These are phyloP conservation scores for Lentinula boryana DNA, from an alignment of 768 basidiomycete genomes.

Conservation along the genomic window DNA sequence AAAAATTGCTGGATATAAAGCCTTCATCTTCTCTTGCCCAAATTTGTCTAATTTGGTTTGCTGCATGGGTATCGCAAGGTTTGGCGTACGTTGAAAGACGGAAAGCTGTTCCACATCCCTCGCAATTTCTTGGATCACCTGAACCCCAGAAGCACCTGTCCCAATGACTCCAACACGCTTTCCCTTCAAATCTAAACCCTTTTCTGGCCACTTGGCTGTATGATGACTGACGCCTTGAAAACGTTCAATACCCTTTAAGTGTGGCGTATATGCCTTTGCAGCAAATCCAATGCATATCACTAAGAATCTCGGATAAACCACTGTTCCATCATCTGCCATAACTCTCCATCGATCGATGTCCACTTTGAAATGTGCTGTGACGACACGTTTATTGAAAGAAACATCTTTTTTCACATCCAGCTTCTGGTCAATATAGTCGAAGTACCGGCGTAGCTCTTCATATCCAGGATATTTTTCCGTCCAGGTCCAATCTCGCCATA, in stretches of 20 bases:
- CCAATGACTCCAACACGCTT: conserved; percentile 8
- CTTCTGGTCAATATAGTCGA: conserved; percentile 10
- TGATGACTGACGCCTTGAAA: conserved; percentile 3
- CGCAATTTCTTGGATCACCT: conserved; percentile 9
- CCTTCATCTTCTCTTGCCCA: conserved; percentile 1
- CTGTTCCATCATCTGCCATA: conserved; percentile 1
- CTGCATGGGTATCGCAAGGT: conserved; percentile 1
- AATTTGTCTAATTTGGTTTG: background rate
- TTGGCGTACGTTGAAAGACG: conserved; percentile 11
- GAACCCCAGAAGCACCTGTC: conserved; percentile 13
- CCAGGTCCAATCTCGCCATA: conserved; percentile 10
- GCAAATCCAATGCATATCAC: conserved; percentile 10
- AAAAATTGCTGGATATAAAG: background rate
- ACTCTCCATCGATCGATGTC: conserved; percentile 9
- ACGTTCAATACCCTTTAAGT: background rate
- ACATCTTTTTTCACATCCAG: conserved; percentile 8
- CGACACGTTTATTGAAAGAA: conserved; percentile 9
- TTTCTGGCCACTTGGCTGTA: conserved; percentile 1
- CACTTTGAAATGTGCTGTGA: conserved; percentile 7
- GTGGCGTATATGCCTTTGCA: conserved; percentile 3
- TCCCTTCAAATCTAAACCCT: conserved; percentile 1
- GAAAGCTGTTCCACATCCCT: conserved; percentile 7
- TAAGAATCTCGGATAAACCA: conserved; percentile 8
- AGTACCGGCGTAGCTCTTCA: conserved; percentile 9
- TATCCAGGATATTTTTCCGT: conserved; percentile 6